Percentiles rank a stretch among this genome's conserved stretches.
These are phyloP conservation scores for Aulographum hederae DNA, from an alignment of 2,329 filamentous ascomycete genomes.

Conservation along the genomic window DNA sequence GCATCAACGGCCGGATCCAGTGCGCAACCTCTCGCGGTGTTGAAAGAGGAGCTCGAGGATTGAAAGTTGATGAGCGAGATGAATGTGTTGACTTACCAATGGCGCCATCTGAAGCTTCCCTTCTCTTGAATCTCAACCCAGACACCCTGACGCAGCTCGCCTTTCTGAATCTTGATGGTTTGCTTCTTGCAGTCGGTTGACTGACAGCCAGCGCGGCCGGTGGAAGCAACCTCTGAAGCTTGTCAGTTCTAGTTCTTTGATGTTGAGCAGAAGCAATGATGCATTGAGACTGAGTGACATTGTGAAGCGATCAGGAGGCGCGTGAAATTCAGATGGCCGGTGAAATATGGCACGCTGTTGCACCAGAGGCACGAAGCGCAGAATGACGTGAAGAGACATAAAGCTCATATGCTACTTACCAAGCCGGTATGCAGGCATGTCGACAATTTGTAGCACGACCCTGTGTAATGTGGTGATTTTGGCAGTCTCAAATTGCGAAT, in stretches of 20 bases:
- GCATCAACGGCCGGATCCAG: too few species aligned
- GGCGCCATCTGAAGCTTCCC: constrained; percentile 58
- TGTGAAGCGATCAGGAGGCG: too few species aligned
- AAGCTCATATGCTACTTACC: constrained; percentile 8
- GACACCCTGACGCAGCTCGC: constrained; percentile 57
- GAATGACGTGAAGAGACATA: too few species aligned
- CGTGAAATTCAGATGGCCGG: too few species aligned
- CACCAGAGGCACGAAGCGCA: too few species aligned
- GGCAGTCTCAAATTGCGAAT: background rate
- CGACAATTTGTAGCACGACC: constrained; percentile 1
- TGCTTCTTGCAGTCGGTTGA: constrained; percentile 55
- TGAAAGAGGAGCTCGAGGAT: too few species aligned
- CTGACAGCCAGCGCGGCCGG: constrained; percentile 56
- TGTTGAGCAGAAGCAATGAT: background rate
- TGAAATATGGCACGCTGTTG: too few species aligned
- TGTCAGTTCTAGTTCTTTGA: too few species aligned
- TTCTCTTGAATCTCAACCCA: constrained; percentile 46
- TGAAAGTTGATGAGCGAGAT: background rate
- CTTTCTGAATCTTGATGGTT: constrained; percentile 56
- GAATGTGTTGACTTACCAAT: constrained; percentile 48
- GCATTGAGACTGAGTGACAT: constrained; percentile 2
- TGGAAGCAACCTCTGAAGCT: constrained; percentile 48
- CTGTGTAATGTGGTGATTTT: background rate
- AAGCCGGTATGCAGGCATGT: constrained; percentile 13
- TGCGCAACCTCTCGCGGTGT: too few species aligned